Conservation (phyloP, 2,329 filamentous ascomycete species). For the Curvularia verruculosa region DNA sequence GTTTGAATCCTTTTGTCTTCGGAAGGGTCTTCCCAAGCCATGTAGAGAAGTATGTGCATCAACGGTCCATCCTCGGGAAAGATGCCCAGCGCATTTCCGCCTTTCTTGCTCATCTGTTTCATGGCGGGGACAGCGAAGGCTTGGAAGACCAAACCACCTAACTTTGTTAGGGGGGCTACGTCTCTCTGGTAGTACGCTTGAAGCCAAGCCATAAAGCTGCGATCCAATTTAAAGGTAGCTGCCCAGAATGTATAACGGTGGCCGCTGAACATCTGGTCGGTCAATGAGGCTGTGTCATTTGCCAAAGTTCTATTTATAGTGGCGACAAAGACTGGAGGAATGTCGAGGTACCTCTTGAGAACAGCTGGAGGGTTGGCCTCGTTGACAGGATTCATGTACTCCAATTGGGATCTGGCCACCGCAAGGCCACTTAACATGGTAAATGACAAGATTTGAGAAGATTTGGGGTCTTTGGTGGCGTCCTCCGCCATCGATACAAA, state of each 20-base stretch:
- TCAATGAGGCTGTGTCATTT: constrained; percentile 35
- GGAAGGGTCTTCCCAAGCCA: constrained; percentile 21
- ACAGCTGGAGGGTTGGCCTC: constrained; percentile 32
- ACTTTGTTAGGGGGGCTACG: constrained; percentile 21
- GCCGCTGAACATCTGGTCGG: constrained; percentile 39
- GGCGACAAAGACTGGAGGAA: constrained; percentile 23
- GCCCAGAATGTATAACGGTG: constrained; percentile 38
- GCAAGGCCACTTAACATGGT: constrained; percentile 19
- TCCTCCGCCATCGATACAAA: constrained; percentile 15
- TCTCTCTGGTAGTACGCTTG: constrained; percentile 18
- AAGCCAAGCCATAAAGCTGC: constrained; percentile 26
- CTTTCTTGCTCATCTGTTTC: constrained; percentile 31
- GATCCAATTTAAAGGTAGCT: constrained; percentile 34
- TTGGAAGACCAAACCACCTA: constrained; percentile 32
- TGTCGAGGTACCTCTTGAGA: constrained; percentile 24
- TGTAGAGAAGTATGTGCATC: constrained; percentile 25
- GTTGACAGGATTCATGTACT: constrained; percentile 23
- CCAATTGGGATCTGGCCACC: constrained; percentile 23
- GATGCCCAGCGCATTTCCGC: constrained; percentile 39
- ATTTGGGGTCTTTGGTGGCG: constrained; percentile 29
- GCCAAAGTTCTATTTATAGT: constrained; percentile 25
- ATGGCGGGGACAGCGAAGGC: constrained; percentile 31
- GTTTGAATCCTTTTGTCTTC: constrained; percentile 11
- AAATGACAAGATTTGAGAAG: constrained; percentile 28
- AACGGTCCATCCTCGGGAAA: constrained; percentile 22